Conservation (phyloP, 2,329 filamentous ascomycete genomes). For the Alternaria brassicae region DNA sequence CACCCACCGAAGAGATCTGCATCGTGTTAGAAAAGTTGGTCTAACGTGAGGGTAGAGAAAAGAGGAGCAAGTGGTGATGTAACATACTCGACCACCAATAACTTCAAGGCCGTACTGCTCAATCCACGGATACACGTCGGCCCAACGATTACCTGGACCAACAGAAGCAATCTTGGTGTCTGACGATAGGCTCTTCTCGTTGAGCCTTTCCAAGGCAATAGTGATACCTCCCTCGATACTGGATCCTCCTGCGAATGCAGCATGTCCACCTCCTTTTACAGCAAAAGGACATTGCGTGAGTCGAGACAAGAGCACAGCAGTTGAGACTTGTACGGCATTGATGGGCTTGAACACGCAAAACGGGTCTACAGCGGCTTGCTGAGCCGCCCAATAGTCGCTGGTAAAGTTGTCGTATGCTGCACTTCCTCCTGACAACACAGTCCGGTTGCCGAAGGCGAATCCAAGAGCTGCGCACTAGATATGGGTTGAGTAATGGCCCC, state of each 20-base stretch:
- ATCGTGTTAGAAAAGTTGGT: slow-evolving; percentile 1
- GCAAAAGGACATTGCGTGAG: slow-evolving; percentile 49
- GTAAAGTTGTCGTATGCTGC: slow-evolving; percentile 31
- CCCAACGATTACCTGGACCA: slow-evolving; percentile 46
- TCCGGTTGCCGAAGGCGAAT: slow-evolving; percentile 19
- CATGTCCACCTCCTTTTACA: slow-evolving; percentile 48
- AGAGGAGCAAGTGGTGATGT: neutral
- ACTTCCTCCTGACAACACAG: slow-evolving; percentile 22
- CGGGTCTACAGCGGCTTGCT: slow-evolving; percentile 34
- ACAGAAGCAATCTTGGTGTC: slow-evolving; percentile 36
- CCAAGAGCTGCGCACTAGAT: slow-evolving; percentile 28
- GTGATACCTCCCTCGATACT: slow-evolving; percentile 45
- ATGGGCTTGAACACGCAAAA: slow-evolving; percentile 40
- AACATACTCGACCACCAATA: slow-evolving; percentile 40
- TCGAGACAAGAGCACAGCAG: slow-evolving; percentile 29
- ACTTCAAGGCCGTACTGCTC: slow-evolving; percentile 38
- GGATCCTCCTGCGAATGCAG: slow-evolving; percentile 36
- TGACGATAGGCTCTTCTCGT: slow-evolving; percentile 25
- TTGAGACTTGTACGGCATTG: slow-evolving; percentile 26
- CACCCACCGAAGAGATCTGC: slow-evolving; percentile 21
- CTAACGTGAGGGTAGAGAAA: neutral
- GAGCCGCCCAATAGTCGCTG: slow-evolving; percentile 33
- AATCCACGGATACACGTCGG: slow-evolving; percentile 41
- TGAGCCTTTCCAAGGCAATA: slow-evolving; percentile 36
- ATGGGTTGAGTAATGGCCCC: neutral